Evolutionary conservation across 441 rosid genomes (phyloP).

Genomic region (Brassica hybrid): DNA sequence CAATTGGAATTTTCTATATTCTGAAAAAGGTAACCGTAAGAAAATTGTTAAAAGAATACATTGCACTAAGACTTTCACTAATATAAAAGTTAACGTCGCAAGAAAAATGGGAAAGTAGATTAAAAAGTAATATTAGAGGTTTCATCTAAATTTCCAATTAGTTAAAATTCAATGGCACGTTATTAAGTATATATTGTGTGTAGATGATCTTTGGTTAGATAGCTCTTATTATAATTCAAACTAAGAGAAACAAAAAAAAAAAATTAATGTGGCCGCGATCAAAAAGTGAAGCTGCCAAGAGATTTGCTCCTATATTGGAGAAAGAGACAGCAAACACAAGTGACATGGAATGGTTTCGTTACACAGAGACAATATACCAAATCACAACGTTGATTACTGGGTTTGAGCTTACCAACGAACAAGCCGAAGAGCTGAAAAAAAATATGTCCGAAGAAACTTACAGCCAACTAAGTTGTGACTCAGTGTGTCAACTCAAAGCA

Average conservation of each 20-base stretch:
- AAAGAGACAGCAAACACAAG: conserved; percentile 6
- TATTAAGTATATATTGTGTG: not conserved
- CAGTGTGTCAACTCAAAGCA: not conserved
- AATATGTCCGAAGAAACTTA: not conserved
- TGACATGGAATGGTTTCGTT: not conserved
- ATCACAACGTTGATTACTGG: not conserved
- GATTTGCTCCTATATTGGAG: not conserved
- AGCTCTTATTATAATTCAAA: not conserved
- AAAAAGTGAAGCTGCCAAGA: conserved; percentile 11
- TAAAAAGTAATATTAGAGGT: not conserved
- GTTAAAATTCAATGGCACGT: not conserved
- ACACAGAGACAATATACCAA: not conserved
- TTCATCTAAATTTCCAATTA: not conserved
- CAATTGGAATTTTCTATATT: not conserved
- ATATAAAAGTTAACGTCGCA: not conserved
- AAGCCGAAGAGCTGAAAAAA: not conserved
- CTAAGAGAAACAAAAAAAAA: not conserved
- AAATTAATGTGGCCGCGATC: not conserved
- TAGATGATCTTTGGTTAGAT: not conserved
- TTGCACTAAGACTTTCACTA: not conserved
- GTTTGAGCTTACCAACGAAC: not conserved
- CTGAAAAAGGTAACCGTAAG: not conserved
- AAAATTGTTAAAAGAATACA: not conserved
- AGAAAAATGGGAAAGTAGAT: not conserved
- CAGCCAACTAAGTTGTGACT: not conserved